Evolutionary conservation across 331 rosid species (phyloP).

Genomic region (Prunus yedoensis): DNA sequence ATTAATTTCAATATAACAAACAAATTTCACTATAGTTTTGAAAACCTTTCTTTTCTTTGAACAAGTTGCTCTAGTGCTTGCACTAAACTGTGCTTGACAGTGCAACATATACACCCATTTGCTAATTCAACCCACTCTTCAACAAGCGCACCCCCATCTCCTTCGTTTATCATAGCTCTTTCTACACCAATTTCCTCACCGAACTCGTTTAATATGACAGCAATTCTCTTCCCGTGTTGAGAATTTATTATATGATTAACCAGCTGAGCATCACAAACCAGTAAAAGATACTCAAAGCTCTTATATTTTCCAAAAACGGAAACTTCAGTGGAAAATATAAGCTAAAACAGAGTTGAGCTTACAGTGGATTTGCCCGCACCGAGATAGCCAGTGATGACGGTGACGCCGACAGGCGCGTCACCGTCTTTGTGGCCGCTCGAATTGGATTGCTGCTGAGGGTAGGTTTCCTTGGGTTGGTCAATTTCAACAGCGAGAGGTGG

Average conservation of each 20-base stretch:
- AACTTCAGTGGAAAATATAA: not conserved
- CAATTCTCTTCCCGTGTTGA: constrained; percentile 87
- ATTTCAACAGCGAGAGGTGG: constrained; percentile 84
- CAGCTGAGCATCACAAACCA: constrained; percentile 44
- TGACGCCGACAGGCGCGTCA: constrained; percentile 67
- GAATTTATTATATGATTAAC: constrained; percentile 79
- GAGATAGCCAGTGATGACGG: constrained; percentile 92
- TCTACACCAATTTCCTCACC: constrained; percentile 98
- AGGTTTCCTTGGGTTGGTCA: constrained; percentile 29
- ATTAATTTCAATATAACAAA: not conserved
- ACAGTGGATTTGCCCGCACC: constrained; percentile 98
- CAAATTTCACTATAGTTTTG: not conserved
- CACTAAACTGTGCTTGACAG: constrained; percentile 88
- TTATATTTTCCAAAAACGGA: not conserved
- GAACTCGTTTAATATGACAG: constrained; percentile 90
- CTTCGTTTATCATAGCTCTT: constrained; percentile 95
- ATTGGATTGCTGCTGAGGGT: constrained; percentile 17
- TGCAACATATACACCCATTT: constrained; percentile 89
- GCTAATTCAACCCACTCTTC: constrained; percentile 99
- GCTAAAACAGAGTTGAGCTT: constrained; percentile 13
- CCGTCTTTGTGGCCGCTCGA: constrained; percentile 5
- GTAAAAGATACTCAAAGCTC: constrained; percentile 6
- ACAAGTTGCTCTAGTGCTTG: constrained; percentile 97
- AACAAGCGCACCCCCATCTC: constrained; percentile 84
- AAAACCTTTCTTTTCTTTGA: constrained; percentile 75